Conservation (phyloP, 2,329 filamentous ascomycete species). For the Sclerotinia glacialis region DNA sequence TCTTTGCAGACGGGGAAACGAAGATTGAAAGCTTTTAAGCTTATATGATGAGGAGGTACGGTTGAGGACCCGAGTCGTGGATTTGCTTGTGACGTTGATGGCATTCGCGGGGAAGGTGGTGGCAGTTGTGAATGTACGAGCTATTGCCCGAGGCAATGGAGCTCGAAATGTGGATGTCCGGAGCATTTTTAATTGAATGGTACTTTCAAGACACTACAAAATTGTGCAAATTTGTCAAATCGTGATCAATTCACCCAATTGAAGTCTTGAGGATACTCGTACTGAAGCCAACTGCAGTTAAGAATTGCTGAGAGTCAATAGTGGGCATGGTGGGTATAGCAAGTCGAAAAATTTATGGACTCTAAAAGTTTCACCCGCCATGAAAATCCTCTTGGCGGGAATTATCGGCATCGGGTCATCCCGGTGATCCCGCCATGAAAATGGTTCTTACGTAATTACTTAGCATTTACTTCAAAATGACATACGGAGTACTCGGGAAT, state of each 20-base stretch:
- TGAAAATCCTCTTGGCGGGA: constrained; percentile 7
- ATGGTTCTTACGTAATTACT: background rate
- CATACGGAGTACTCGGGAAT: background rate
- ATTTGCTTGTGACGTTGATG: constrained; percentile 16
- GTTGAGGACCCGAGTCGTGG: constrained; percentile 20
- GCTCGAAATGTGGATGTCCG: constrained; percentile 21
- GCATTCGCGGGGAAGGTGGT: constrained; percentile 15
- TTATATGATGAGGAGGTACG: constrained; percentile 22
- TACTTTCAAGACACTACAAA: constrained; percentile 1
- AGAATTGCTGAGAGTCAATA: constrained; percentile 5
- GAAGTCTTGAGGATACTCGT: constrained; percentile 11
- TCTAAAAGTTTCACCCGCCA: constrained; percentile 16
- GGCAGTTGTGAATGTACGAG: constrained; percentile 13
- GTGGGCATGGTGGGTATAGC: constrained; percentile 4
- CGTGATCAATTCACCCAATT: constrained; percentile 11
- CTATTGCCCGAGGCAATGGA: constrained; percentile 21
- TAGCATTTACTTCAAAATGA: background rate
- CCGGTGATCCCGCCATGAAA: background rate
- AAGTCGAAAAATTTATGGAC: constrained; percentile 7
- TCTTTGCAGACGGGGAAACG: constrained; percentile 30
- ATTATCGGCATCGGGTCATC: constrained; percentile 14
- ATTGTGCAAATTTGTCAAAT: background rate
- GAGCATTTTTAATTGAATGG: constrained; percentile 16
- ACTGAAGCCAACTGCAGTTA: constrained; percentile 9
- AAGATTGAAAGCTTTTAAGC: constrained; percentile 10